These are phyloP conservation scores for Boletus speciosus DNA, from an alignment of 768 basidiomycete species.

Conservation along the genomic window DNA sequence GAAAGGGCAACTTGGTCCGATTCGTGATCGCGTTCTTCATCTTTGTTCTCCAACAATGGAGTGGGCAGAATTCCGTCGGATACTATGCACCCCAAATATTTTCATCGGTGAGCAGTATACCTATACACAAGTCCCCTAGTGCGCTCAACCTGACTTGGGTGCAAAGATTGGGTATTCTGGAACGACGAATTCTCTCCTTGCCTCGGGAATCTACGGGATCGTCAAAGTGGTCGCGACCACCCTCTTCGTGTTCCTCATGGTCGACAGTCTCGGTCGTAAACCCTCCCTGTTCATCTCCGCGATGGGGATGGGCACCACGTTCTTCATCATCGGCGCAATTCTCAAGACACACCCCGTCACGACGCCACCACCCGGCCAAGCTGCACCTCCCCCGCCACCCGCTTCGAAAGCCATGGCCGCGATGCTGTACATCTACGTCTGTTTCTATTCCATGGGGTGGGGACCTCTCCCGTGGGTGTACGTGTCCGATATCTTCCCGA, in stretches of 20 bases:
- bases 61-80: slow-evolving; percentile 78
- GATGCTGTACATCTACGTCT: slow-evolving; percentile 82
- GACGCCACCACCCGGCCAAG: slow-evolving; percentile 39
- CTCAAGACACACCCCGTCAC: slow-evolving; percentile 67
- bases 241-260: slow-evolving; percentile 63
- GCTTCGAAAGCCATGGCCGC: slow-evolving; percentile 78
- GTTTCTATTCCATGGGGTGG: slow-evolving; percentile 87
- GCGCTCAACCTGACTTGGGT: background rate
- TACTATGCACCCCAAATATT: slow-evolving; percentile 79
- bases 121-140: background rate
- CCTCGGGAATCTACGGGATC: slow-evolving; percentile 67
- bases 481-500: slow-evolving; percentile 84
- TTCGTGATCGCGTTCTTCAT: slow-evolving; percentile 83
- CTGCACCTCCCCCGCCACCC: slow-evolving; percentile 42
- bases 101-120: slow-evolving; percentile 43
- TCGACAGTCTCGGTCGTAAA: slow-evolving; percentile 67
- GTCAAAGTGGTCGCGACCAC: slow-evolving; percentile 66
- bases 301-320: slow-evolving; percentile 72
- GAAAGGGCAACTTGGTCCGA: slow-evolving; percentile 77
- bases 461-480: slow-evolving; percentile 69
- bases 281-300: slow-evolving; percentile 69
- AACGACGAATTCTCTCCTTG: slow-evolving; percentile 58
- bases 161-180: slow-evolving; percentile 63
- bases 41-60: slow-evolving; percentile 80
- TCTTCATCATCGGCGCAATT: slow-evolving; percentile 83